Evolutionary conservation across 352 stramenopile genomes (phyloP).

Genomic region (Globisporangium nagaii): DNA sequence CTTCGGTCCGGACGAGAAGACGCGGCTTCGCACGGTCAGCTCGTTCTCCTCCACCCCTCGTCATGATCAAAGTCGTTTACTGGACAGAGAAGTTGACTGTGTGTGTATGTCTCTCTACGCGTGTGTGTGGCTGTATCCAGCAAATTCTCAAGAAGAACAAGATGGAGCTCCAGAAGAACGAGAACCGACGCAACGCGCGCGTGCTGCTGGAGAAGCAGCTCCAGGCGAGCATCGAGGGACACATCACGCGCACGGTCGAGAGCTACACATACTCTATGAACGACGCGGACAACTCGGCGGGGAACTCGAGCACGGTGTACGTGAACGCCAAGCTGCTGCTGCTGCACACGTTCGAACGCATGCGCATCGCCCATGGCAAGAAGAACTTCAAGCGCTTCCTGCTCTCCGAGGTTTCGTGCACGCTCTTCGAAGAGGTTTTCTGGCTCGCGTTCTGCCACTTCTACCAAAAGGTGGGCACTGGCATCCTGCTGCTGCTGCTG

Average conservation of each 20-base stretch:
- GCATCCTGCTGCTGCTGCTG: no score
- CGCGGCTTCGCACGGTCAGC: slow-evolving; percentile 35
- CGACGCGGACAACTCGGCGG: slow-evolving; percentile 2
- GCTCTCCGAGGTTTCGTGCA: slow-evolving; percentile 64
- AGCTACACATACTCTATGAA: slow-evolving; percentile 41
- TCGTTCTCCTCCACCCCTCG: not conserved
- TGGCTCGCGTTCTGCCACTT: slow-evolving; percentile 88
- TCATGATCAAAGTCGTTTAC: not conserved
- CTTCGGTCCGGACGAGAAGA: slow-evolving; percentile 72
- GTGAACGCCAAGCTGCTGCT: slow-evolving; percentile 85
- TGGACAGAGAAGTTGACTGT: no score
- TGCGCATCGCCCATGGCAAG: slow-evolving; percentile 64
- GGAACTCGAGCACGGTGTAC: slow-evolving; percentile 15
- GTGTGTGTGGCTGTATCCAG: no score
- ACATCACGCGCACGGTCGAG: slow-evolving; percentile 84
- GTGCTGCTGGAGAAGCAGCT: slow-evolving; percentile 82
- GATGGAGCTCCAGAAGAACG: slow-evolving; percentile 66
- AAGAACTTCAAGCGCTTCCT: slow-evolving; percentile 84
- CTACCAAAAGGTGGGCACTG: slow-evolving; percentile 69
- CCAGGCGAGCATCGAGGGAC: slow-evolving; percentile 82
- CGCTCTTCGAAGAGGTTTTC: slow-evolving; percentile 85
- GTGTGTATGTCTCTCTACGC: not conserved
- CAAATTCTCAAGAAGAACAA: slow-evolving; percentile 83
- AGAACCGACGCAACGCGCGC: slow-evolving; percentile 66
- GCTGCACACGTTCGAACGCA: slow-evolving; percentile 77